Conservation (phyloP, 805 yeast genomes). For the Candida montana region DNA sequence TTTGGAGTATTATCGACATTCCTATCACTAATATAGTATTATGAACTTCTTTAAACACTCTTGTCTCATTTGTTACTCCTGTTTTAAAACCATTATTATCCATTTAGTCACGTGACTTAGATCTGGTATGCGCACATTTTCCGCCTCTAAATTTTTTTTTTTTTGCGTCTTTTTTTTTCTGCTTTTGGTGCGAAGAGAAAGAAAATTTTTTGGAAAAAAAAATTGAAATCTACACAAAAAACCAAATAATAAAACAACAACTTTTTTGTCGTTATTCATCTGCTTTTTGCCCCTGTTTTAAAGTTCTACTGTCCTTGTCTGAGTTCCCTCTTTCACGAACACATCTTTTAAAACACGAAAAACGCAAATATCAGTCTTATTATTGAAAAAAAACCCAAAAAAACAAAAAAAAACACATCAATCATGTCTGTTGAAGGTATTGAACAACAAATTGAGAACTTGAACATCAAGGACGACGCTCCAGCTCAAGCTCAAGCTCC, state of each 20-base stretch:
- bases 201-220: background rate
- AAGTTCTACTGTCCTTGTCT: background rate
- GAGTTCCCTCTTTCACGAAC: slow-evolving; percentile 2
- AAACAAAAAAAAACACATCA: slow-evolving; percentile 22
- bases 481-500: slow-evolving; percentile 30
- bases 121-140: background rate
- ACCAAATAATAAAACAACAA: background rate
- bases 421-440: slow-evolving; percentile 36
- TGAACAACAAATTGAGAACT: slow-evolving; percentile 43
- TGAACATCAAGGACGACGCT: slow-evolving; percentile 33
- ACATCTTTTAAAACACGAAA: background rate
- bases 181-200: background rate
- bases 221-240: slow-evolving; percentile 1
- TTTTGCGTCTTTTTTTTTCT: background rate
- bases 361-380: slow-evolving; percentile 1
- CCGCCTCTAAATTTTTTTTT: background rate
- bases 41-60: no score
- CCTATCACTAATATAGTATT: no score
- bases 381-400: slow-evolving; percentile 14
- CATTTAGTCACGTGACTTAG: background rate
- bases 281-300: slow-evolving; percentile 1
- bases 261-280: slow-evolving; percentile 5
- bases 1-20: no score
- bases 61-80: no score
- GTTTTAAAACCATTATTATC: no score